Base-by-base conservation (phyloP, 495 filamentous ascomycete genomes). In the Penicillium angulare region DNA sequence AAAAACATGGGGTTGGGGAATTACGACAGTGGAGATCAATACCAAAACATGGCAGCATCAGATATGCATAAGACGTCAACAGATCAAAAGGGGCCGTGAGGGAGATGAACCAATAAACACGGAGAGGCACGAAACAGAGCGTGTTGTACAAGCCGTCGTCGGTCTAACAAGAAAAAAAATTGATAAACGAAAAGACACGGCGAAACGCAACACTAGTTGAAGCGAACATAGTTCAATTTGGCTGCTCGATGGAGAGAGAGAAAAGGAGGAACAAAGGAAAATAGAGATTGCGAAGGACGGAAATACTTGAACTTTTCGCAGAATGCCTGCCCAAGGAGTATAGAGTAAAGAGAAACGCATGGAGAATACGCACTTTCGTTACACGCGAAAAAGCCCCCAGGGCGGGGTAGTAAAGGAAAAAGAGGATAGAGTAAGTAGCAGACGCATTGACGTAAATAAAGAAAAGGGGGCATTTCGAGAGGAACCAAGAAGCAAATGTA, bases 311-410 rank as follows among this genome's bases (percentile, higher is more conserved):
- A 71, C 72, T 75, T 75, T 77, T 70, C 67, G 71, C 72, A 75
- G 59, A 74, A 66, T 66, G 72, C 72, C 72, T 73, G 67, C 74
- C 74, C 74, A 74, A 63, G 66, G 61, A 64, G 61, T 70, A 72
- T 63, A 67, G 55, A 57, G 57, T 45, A 57, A 55, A 59, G 69
- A 66, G 59, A 72, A 58, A 56, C 65, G 61, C 65, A 71, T 61
- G 41, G 64, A 69, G 52, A 62, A 65, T 64, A 67, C 57, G 55
- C 49, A 62, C 60, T 61, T 60, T 63, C 62, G 65, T 65, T 70
- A 72, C 69, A 73, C 66, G 61, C 64, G 60, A 56, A 66, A 55
- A 59, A 56, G 62, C 53, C 61, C 62, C 62, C 51, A 61, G 58
- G 60, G 65, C 58, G 49, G 48, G 50, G 34, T 51, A 12, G n/a